These are phyloP conservation scores for Annulohypoxylon moriforme DNA, from an alignment of 495 filamentous ascomycete genomes.

Conservation along the genomic window DNA sequence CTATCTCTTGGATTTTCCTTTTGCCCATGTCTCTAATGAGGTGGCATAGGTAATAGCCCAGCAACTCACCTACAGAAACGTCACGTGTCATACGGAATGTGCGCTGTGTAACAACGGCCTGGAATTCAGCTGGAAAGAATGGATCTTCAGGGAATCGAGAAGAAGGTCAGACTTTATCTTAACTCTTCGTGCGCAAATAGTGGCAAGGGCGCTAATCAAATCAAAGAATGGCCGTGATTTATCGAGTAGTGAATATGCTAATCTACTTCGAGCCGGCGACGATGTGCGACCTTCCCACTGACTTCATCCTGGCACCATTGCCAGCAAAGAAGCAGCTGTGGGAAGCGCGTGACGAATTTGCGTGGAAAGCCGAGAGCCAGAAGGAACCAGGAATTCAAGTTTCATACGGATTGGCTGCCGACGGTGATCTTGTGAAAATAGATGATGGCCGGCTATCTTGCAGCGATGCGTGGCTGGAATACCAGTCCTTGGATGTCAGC, in stretches of 20 bases:
- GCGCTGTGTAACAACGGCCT: constrained; percentile 27
- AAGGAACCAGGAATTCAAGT: constrained; percentile 38
- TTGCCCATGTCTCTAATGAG: background rate
- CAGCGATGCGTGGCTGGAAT: background rate
- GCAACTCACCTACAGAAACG: constrained; percentile 26
- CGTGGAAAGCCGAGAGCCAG: constrained; percentile 52
- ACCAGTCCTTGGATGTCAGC: background rate
- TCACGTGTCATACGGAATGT: constrained; percentile 13
- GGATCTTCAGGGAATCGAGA: constrained; percentile 59
- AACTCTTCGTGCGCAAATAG: background rate
- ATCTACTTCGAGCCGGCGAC: constrained; percentile 58
- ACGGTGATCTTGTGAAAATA: constrained; percentile 41
- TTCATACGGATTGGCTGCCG: constrained; percentile 52
- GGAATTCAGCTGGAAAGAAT: constrained; percentile 54
- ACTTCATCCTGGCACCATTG: constrained; percentile 58
- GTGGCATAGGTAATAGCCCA: constrained; percentile 44
- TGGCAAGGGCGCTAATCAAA: constrained; percentile 30
- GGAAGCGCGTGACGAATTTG: constrained; percentile 55
- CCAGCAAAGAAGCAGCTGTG: constrained; percentile 61
- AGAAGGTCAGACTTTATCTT: constrained; percentile 44
- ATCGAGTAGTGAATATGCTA: constrained; percentile 57
- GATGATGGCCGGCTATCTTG: constrained; percentile 2
- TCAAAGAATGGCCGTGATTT: constrained; percentile 54
- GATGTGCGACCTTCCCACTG: constrained; percentile 53
- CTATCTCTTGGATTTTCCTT: background rate